These are phyloP conservation scores for Mycosphaerelloides madeirae DNA, from an alignment of 2,329 filamentous ascomycete species.

Conservation along the genomic window DNA sequence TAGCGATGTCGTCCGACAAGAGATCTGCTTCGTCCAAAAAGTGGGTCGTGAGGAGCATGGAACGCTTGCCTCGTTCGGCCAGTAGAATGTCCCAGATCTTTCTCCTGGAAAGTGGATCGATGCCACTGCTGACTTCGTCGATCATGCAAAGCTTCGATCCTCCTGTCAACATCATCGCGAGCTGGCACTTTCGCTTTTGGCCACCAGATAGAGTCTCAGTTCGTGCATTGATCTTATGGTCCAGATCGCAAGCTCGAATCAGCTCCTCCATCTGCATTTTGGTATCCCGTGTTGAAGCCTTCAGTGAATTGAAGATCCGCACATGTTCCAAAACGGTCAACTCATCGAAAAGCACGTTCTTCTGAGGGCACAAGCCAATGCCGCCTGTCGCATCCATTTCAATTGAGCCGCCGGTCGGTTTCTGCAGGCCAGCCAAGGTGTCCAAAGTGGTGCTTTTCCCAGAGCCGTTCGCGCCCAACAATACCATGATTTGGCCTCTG, in stretches of 20 bases:
- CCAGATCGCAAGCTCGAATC: constrained; percentile 67
- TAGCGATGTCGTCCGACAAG: constrained; percentile 80
- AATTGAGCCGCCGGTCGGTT: constrained; percentile 69
- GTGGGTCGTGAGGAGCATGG: constrained; percentile 84
- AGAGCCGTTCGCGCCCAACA: constrained; percentile 82
- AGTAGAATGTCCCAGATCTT: constrained; percentile 95
- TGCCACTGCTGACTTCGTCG: constrained; percentile 83
- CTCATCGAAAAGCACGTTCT: constrained; percentile 88
- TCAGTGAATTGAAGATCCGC: constrained; percentile 73
- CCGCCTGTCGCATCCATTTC: constrained; percentile 70
- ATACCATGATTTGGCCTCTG: constrained; percentile 76
- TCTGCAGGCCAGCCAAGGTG: constrained; percentile 74
- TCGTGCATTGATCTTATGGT: constrained; percentile 64
- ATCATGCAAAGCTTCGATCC: constrained; percentile 84
- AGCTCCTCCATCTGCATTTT: constrained; percentile 59
- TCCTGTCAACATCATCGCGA: constrained; percentile 93
- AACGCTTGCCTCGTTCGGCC: constrained; percentile 73
- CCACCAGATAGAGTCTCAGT: constrained; percentile 80
- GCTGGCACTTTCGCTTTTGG: constrained; percentile 85
- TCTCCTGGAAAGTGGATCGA: constrained; percentile 78
- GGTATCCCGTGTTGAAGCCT: constrained; percentile 58
- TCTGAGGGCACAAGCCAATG: constrained; percentile 80
- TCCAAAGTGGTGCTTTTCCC: constrained; percentile 87
- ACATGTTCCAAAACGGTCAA: constrained; percentile 81
- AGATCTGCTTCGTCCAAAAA: constrained; percentile 92